Base-by-base conservation (phyloP, 495 filamentous ascomycete species). In the Lasiosphaeriaceae sp. region DNA sequence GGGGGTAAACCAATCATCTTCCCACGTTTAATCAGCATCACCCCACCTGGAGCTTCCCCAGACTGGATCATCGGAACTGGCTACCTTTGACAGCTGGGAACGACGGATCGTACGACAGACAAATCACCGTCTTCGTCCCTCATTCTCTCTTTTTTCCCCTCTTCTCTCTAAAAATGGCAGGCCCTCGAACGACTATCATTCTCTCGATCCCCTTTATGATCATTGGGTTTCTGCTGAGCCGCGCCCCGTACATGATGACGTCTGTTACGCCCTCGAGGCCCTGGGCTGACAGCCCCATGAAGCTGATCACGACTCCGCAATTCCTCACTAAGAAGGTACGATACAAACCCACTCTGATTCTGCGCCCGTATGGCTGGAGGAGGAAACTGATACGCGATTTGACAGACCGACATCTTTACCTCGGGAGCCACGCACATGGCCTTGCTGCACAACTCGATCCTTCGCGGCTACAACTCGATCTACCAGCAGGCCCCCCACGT, bases 381-480 rank as follows among this genome's bases (percentile, higher is more conserved):
- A 2, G 14, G 11, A 1, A 14, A 22, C 44, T 59, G n/a, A 60
- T 22, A 16, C 2, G 12, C 0, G 11, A n/a, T 0, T 19, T 44
- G 11, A 12, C 54, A 77, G 77, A 75, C 74, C 39, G 77, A 79
- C 60, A 66, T 79, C 60, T 79, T 79, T 62, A 77, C 75, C 3
- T 72, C 74, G 2, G 77, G 77, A 26, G 80, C 82, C 5, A 80
- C 80, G 14, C 79, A 84, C 60, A 85, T 85, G 82, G 77, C 79
- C 2, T 65, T 83, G 49, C 69, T 83, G 19, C 54, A 85, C 69
- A 85, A 85, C 67, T 72, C 75, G 35, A 80, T 83, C 57, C 67
- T 85, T 41, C 81, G 82, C 37, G 80, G 80, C 56, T 80, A 76
- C 66, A 85, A 85, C 67, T 80, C 78, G 52, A 80, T 85, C 62